Evolutionary conservation across 148 eudicot species (phyloP).

Genomic region (Dianthus caryophyllus): DNA sequence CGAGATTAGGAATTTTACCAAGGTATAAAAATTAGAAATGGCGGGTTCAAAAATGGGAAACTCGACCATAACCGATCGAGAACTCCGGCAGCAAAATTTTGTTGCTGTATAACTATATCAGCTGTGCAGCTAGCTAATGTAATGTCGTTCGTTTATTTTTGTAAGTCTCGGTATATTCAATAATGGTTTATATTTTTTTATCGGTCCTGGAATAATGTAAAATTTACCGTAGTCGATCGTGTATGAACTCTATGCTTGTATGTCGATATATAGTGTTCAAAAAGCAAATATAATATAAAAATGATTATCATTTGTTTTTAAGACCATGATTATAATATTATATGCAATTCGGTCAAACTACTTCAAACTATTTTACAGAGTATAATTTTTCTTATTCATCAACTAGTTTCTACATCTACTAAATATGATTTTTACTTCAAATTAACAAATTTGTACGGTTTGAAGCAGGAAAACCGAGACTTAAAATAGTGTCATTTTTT

Average conservation of each 20-base stretch:
- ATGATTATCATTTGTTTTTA: no score
- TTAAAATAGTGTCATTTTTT: no score
- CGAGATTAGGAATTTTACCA: conserved; percentile 24
- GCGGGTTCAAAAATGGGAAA: background rate
- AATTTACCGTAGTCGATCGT: background rate
- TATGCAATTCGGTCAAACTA: no score
- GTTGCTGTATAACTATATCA: conserved; percentile 7
- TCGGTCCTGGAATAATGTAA: background rate
- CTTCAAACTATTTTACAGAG: no score
- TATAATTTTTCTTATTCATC: no score
- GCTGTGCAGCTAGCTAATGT: conserved; percentile 1
- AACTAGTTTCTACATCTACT: no score
- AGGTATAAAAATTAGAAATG: background rate
- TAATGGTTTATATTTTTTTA: background rate
- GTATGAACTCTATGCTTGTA: conserved; percentile 6
- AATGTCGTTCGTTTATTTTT: conserved; percentile 2
- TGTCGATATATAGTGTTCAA: background rate
- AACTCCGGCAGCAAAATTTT: background rate
- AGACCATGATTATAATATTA: no score
- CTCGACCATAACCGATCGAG: background rate
- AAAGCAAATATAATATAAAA: background rate
- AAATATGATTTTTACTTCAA: no score
- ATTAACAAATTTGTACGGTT: no score
- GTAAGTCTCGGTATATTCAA: background rate
- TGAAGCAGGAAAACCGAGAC: no score